Conservation (phyloP, 2,329 filamentous ascomycete genomes). For the Verticillium longisporum region DNA sequence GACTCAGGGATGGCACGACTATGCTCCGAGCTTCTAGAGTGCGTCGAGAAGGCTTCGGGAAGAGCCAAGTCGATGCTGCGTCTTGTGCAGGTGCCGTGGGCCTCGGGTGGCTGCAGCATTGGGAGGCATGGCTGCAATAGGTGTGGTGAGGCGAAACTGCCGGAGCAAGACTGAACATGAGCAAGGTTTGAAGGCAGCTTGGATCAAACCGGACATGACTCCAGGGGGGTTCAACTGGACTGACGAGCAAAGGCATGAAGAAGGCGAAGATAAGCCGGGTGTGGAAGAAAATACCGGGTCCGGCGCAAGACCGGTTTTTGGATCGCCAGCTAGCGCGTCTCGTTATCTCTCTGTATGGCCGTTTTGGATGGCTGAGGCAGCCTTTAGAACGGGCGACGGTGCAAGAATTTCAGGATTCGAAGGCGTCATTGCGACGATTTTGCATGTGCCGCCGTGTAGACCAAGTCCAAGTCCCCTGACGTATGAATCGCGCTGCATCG, state of each 20-base stretch:
- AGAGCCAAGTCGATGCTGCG: background rate
- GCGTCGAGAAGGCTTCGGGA: background rate
- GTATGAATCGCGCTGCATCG: background rate
- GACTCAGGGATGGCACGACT: background rate
- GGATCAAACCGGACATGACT: background rate
- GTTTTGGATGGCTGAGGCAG: background rate
- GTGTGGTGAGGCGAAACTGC: background rate
- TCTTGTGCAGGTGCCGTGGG: background rate
- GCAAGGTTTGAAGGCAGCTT: background rate
- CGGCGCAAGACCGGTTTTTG: background rate
- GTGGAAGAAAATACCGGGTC: background rate
- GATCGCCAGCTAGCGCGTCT: background rate
- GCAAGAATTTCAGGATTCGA: background rate
- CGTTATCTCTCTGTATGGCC: background rate
- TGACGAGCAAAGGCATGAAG: background rate
- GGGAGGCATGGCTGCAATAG: background rate
- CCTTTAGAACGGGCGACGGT: background rate
- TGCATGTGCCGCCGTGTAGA: background rate
- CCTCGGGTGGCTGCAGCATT: background rate
- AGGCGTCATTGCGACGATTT: background rate
- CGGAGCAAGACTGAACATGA: background rate
- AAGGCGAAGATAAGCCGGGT: background rate
- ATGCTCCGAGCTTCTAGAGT: background rate
- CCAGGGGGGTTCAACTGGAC: background rate
- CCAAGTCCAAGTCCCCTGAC: background rate